phyloP scores from a whole-genome alignment of 2,329 filamentous ascomycete genomes.

The Penicillium sclerotiorum region DNA sequence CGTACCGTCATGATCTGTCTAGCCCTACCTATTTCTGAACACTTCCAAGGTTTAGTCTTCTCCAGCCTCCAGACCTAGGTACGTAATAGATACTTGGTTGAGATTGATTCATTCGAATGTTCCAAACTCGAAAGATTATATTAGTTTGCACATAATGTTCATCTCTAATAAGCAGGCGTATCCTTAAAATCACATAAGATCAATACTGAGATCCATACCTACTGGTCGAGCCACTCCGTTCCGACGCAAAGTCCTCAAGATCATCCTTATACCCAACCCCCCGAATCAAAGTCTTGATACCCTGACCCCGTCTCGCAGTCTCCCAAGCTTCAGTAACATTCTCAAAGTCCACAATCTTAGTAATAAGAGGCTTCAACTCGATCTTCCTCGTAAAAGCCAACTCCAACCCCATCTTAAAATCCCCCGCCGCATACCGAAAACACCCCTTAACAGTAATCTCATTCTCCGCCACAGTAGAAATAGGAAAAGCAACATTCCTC shows the following conservation, averaged over 20 bases:
- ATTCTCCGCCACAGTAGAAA: conserved; percentile 39
- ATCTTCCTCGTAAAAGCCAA: conserved; percentile 35
- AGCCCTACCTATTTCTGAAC: no score
- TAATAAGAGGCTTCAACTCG: conserved; percentile 35
- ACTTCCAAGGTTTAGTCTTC: no score
- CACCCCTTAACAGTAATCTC: conserved; percentile 38
- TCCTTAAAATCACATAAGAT: no score
- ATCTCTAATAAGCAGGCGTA: no score
- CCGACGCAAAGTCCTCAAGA: not conserved
- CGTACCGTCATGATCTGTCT: no score
- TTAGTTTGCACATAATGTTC: not conserved
- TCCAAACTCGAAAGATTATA: no score
- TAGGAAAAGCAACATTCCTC: conserved; percentile 41
- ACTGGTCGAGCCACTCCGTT: not conserved
- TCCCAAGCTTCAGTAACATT: conserved; percentile 39
- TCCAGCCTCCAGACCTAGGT: no score
- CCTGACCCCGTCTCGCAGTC: conserved; percentile 22
- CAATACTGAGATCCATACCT: conserved; percentile 1
- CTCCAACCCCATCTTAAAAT: conserved; percentile 42
- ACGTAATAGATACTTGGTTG: no score
- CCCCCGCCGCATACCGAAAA: conserved; percentile 37
- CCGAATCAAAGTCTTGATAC: conserved; percentile 28
- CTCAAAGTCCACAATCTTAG: conserved; percentile 36
- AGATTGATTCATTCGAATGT: no score
- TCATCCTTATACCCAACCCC: conserved; percentile 16